Evolutionary conservation across 768 basidiomycete species (phyloP), one percentile per base, ranked within the genome.

Genomic region (Phlegmacium glaucopus): DNA sequence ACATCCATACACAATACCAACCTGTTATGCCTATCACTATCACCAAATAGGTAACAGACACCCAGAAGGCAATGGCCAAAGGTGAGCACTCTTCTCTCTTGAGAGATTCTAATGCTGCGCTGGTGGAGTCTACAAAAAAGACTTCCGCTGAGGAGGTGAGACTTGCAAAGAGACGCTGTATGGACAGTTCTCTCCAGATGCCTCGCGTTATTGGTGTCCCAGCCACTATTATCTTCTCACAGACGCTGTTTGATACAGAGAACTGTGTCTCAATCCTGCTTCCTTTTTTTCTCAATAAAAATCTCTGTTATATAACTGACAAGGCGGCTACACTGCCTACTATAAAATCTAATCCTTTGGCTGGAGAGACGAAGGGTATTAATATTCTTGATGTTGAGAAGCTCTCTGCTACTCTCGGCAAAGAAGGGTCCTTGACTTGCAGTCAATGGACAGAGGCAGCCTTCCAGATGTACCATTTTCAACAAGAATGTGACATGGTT

Each of bases 241-340:
- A 58, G 11, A 50, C 48, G 17, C 25, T 58, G 17, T 58, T 50
- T 42, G 44, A 50, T 7, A 58, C 54, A 2, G 47, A 58, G 22
- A 10, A 39, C 11, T 8, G 29, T 10, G 44, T 50, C 5, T 11
- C 42, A 3, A n/a, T 51, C 2, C 54, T 48, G 1, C 42, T 54
- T 4, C 26, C 50, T 4, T 58, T 55, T 25, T 58, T 55, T 17
- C 12, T 42, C 9, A 44, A 42, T 32, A 32, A 32, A 25, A 39
- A 39, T 39, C 22, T 39, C 16, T 11, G 22, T 25, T 16, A 16
- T 4, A 16, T 39, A 10, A 39, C 15, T 39, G 39, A 16, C 1
- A 25, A 39, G 4, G 39, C 39, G 39, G 15, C 39, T 2, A 39
- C 39, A 16, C 9, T 39, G 39, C 39, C 39, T 11, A 39, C 39